Conservation (phyloP, 2,329 filamentous ascomycete species). For the Diaporthe aspalathi region DNA sequence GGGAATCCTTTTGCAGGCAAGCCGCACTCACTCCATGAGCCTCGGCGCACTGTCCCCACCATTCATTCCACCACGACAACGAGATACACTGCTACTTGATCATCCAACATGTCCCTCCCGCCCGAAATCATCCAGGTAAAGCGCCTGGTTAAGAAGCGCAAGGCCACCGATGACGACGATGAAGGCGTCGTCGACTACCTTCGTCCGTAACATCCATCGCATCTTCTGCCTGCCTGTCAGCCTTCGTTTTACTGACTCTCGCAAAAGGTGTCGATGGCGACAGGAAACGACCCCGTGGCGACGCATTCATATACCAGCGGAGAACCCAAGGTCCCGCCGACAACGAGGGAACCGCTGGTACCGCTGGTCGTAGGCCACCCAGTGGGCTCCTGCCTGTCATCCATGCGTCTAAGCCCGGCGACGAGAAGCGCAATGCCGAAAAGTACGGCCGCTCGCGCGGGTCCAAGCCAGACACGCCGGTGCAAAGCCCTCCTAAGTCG, state of each 20-base stretch:
- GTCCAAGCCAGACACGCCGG: neutral
- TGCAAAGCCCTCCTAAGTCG: neutral
- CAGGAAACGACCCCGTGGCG: constrained; percentile 64
- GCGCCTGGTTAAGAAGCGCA: constrained; percentile 53
- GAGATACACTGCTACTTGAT: neutral
- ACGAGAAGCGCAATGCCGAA: constrained; percentile 46
- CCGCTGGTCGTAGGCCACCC: constrained; percentile 44
- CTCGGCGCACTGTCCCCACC: constrained; percentile 21
- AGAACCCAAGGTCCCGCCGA: constrained; percentile 52
- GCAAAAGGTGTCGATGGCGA: constrained; percentile 62
- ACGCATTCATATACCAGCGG: constrained; percentile 67
- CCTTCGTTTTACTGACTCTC: constrained; percentile 23
- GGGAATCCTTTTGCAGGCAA: too few relatives aligned
- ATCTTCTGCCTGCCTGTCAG: constrained; percentile 30
- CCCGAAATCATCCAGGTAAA: constrained; percentile 71
- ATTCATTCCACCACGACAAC: constrained; percentile 4
- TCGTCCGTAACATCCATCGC: constrained; percentile 53
- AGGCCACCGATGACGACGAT: constrained; percentile 65
- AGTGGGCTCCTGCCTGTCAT: constrained; percentile 55
- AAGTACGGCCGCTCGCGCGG: constrained; percentile 40
- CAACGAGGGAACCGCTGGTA: constrained; percentile 44
- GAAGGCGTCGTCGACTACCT: constrained; percentile 66
- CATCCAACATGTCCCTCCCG: constrained; percentile 63
- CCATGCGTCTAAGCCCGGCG: constrained; percentile 57
- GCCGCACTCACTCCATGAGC: constrained; percentile 6